phyloP scores from a whole-genome alignment of 139 green algal genomes.

The Mesotaenium endlicherianum region DNA sequence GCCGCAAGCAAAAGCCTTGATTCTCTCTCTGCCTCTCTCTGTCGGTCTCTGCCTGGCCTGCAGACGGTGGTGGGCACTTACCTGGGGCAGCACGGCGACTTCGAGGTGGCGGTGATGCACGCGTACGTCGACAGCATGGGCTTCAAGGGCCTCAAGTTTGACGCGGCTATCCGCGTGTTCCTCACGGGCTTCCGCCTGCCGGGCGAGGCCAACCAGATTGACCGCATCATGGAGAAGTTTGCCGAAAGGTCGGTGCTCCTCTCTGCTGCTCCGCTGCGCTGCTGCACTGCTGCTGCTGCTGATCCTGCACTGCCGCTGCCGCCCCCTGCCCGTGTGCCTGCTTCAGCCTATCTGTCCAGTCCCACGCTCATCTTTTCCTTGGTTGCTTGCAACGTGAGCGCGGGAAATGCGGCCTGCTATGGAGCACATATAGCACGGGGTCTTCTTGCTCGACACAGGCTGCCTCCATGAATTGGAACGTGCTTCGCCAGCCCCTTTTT shows the following conservation, averaged over 20 bases:
- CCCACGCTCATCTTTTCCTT: background rate
- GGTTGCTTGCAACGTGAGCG: too few relatives aligned
- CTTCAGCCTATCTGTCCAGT: background rate
- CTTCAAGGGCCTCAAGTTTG: slow-evolving; percentile 83
- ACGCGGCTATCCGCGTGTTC: slow-evolving; percentile 81
- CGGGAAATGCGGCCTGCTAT: too few relatives aligned
- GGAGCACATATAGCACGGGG: too few relatives aligned
- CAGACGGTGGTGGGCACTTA: slow-evolving; percentile 93
- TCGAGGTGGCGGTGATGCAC: slow-evolving; percentile 92
- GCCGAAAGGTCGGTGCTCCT: slow-evolving; percentile 70
- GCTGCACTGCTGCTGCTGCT: background rate
- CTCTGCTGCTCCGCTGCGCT: background rate
- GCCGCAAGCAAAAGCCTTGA: too few relatives aligned
- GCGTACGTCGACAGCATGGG: slow-evolving; percentile 91
- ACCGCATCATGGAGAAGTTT: slow-evolving; percentile 99
- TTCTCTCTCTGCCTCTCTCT: slow-evolving; percentile 13
- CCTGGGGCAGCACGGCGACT: slow-evolving; percentile 90
- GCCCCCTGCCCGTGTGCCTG: background rate
- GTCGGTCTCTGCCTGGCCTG: background rate
- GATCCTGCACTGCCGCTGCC: background rate
- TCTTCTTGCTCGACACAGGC: too few relatives aligned
- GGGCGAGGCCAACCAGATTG: slow-evolving; percentile 98
- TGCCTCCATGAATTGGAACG: too few relatives aligned
- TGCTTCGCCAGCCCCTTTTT: too few relatives aligned
- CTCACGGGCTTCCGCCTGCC: slow-evolving; percentile 71